Percentiles rank a stretch among this genome's conserved stretches.
Conservation (phyloP, 1,139 yeast species). For the Yamadazyma jaroonii region DNA sequence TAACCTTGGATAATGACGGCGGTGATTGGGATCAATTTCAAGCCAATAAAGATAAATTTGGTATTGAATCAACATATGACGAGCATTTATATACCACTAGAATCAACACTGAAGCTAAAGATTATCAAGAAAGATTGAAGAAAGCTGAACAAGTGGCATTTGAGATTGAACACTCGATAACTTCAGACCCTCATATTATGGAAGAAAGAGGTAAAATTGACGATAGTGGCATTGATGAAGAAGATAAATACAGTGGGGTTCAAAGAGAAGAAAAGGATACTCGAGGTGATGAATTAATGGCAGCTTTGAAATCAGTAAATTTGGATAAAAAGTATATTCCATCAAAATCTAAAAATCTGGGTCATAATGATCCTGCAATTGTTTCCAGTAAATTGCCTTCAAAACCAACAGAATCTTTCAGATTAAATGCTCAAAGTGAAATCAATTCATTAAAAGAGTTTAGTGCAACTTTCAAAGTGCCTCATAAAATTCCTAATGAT, state of each 20-base stretch:
- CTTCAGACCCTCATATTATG: conserved; percentile 76
- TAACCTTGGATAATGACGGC: conserved; percentile 46
- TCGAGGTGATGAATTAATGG: conserved; percentile 64
- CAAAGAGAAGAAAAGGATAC: conserved; percentile 25
- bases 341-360: conserved; percentile 61
- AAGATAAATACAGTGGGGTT: conserved; percentile 94
- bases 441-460: conserved; percentile 80
- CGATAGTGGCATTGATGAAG: conserved; percentile 90
- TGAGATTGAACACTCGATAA: conserved; percentile 72
- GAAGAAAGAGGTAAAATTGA: conserved; percentile 89
- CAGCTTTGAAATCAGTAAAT: conserved; percentile 47
- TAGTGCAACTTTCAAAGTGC: conserved; percentile 78
- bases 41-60: conserved; percentile 83
- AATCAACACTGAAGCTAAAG: conserved; percentile 73
- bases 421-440: conserved; percentile 60
- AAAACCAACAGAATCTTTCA: conserved; percentile 38
- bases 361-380: conserved; percentile 75
- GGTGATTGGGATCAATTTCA: conserved; percentile 89
- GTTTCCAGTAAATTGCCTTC: conserved; percentile 39
- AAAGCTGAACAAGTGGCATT: conserved; percentile 78
- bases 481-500: conserved; percentile 71
- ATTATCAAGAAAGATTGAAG: conserved; percentile 59
- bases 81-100: conserved; percentile 88
- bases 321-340: conserved; percentile 50
- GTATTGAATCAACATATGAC: conserved; percentile 82